Evolutionary conservation across 257 asterid genomes (phyloP), one percentile per base, ranked within the genome.

Genomic region (Solanum lycopersicoides): DNA sequence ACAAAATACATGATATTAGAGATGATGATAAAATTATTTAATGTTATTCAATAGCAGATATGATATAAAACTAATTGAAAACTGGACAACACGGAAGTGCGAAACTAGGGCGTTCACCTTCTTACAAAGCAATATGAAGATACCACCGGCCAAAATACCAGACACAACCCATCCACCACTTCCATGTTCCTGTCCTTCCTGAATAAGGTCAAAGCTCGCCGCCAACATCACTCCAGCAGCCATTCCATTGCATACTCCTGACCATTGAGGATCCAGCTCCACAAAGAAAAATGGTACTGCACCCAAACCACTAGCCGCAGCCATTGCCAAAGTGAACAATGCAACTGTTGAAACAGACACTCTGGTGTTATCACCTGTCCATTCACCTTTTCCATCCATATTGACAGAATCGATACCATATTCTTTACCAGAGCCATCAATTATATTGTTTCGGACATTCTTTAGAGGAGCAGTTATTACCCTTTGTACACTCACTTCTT

Each of bases 141-240:
- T 35, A n/a, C 96, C 99, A 85, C 99, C 99, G 7, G 96, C 92
- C 92, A 97, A 92, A 91, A 97, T 93, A 83, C 99, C 99, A 76
- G 93, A 59, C 45, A 97, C 98, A 65, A 96, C 99, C 99, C 98
- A 96, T 93, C 94, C 92, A 86, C 99, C 99, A 92, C 99, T 93
- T 83, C 99, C 98, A 88, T 97, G 99, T 84, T 85, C 94, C 91
- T 96, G 99, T 47, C 99, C 99, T 93, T 97, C 99, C 88, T 95
- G 96, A 89, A 97, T 95, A 87, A 97, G 99, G 90, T 97, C 99
- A 92, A 97, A 97, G 92, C 99, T 97, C 35, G 99, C 99, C 63
- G 99, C 99, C 86, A 97, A 88, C 99, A 97, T 97, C 74, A 97
- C 99, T 83, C 99, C 99, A 47, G 97, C 98, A 82, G 99, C 99